Percentiles rank a stretch among this genome's conserved stretches.
phyloP scores from a whole-genome alignment of 352 stramenopile genomes.

The Pythium plurisporium region DNA sequence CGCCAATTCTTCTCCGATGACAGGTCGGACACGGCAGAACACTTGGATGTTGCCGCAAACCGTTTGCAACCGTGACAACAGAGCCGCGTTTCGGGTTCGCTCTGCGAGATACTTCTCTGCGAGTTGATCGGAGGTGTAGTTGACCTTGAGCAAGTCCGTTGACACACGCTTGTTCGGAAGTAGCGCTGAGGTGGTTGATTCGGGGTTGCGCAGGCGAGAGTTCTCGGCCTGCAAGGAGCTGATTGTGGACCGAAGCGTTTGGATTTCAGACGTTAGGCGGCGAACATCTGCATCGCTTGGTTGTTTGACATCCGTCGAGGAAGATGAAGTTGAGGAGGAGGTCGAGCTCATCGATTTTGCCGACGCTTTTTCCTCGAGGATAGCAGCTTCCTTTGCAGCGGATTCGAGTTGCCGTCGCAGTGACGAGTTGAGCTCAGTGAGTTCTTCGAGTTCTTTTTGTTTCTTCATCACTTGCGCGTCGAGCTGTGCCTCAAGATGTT shows the following conservation, averaged over 20 bases:
- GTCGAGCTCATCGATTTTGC: conserved; percentile 28
- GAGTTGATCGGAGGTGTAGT: conserved; percentile 62
- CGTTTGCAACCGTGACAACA: conserved; percentile 77
- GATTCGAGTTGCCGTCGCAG: conserved; percentile 52
- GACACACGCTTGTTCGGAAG: conserved; percentile 52
- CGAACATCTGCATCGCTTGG: conserved; percentile 10
- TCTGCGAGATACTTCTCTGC: conserved; percentile 88
- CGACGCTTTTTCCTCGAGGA: conserved; percentile 39
- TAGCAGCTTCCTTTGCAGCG: conserved; percentile 36
- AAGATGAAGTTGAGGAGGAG: conserved; percentile 7
- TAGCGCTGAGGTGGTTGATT: conserved; percentile 29
- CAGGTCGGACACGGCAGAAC: conserved; percentile 88
- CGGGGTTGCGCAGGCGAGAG: conserved; percentile 40
- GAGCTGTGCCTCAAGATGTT: conserved; percentile 13
- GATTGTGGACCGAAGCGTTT: conserved; percentile 45
- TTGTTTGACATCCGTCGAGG: neutral
- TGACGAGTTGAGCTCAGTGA: conserved; percentile 42
- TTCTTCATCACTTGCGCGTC: conserved; percentile 40
- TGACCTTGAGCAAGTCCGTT: conserved; percentile 58
- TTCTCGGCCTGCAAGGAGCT: conserved; percentile 61
- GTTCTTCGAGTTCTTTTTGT: conserved; percentile 47
- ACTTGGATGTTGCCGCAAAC: conserved; percentile 94
- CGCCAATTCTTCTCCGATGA: conserved; percentile 70
- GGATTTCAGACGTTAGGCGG: conserved; percentile 41
- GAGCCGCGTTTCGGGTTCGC: conserved; percentile 67